phyloP scores from a whole-genome alignment of 345 rosid genomes.

The Mercurialis annua region DNA sequence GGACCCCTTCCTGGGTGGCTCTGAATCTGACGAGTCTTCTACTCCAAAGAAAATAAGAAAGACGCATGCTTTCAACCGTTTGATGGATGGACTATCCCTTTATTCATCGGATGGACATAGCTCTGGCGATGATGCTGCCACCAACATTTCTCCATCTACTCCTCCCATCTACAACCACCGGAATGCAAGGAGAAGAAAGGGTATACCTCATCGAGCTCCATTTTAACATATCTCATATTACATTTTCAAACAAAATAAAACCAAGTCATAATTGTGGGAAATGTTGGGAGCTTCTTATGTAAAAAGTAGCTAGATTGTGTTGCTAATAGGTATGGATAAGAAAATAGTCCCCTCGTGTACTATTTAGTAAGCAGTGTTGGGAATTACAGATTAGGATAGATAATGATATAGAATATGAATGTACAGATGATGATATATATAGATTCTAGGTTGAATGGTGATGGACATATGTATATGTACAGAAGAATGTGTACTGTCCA shows the following conservation, averaged over 20 bases:
- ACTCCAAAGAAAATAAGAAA: conserved; percentile 68
- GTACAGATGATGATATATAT: conserved; percentile 14
- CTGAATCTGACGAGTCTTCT: conserved; percentile 70
- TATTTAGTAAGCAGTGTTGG: conserved; percentile 5
- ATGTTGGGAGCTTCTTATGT: conserved; percentile 9
- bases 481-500: conserved; percentile 1
- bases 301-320: conserved; percentile 9
- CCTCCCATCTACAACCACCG: conserved; percentile 56
- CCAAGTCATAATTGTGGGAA: neutral
- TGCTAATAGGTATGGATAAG: conserved; percentile 10
- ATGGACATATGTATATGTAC: conserved; percentile 5
- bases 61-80: conserved; percentile 53
- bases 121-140: conserved; percentile 60
- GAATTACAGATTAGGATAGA: conserved; percentile 3
- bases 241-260: no score
- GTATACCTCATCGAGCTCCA: conserved; percentile 85
- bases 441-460: conserved; percentile 12
- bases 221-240: conserved; percentile 2
- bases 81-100: conserved; percentile 54
- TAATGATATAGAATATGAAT: neutral
- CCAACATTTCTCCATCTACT: conserved; percentile 55
- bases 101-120: conserved; percentile 39
- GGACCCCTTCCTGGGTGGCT: conserved; percentile 40
- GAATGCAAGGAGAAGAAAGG: conserved; percentile 75
- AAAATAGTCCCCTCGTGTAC: conserved; percentile 3